Percentiles rank a stretch among this genome's conserved stretches.
Conservation (phyloP, 2,329 filamentous ascomycete genomes). For the Dactylonectria estremocensis region DNA sequence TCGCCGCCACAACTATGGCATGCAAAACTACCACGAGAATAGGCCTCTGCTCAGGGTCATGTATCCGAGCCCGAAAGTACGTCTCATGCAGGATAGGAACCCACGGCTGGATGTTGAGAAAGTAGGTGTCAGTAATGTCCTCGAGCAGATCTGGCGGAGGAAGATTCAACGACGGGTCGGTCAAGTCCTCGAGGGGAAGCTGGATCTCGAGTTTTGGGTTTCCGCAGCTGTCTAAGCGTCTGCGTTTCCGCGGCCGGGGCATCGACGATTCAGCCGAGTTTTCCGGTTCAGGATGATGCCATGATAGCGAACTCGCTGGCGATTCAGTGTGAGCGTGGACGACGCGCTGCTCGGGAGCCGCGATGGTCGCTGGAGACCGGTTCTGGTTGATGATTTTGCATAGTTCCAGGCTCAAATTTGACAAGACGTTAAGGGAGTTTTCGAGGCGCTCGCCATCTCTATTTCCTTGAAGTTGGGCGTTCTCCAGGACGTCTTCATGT, state of each 20-base stretch:
- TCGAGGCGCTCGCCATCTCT: constrained; percentile 12
- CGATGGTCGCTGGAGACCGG: not conserved
- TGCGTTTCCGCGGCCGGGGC: constrained; percentile 32
- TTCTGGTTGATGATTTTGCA: constrained; percentile 18
- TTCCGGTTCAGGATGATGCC: not conserved
- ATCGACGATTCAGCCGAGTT: not conserved
- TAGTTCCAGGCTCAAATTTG: constrained; percentile 21
- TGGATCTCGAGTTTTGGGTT: constrained; percentile 42
- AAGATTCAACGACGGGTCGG: constrained; percentile 21
- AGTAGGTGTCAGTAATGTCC: constrained; percentile 42
- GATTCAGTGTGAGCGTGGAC: constrained; percentile 2
- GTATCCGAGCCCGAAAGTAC: constrained; percentile 38
- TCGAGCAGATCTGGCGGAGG: constrained; percentile 39
- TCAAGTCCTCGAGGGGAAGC: constrained; percentile 33
- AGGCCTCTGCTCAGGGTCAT: constrained; percentile 38
- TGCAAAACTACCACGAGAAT: constrained; percentile 33
- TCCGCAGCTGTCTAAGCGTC: constrained; percentile 40
- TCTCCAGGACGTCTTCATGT: constrained; percentile 11
- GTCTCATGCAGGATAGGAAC: constrained; percentile 43
- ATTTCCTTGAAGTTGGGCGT: constrained; percentile 19
- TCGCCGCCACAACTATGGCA: constrained; percentile 41
- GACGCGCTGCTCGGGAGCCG: constrained; percentile 5
- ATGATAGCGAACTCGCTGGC: constrained; percentile 2
- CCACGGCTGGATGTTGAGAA: constrained; percentile 41
- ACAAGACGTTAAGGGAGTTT: constrained; percentile 19